Evolutionary conservation across 352 stramenopile species (phyloP).

Genomic region (Globisporangium solare): DNA sequence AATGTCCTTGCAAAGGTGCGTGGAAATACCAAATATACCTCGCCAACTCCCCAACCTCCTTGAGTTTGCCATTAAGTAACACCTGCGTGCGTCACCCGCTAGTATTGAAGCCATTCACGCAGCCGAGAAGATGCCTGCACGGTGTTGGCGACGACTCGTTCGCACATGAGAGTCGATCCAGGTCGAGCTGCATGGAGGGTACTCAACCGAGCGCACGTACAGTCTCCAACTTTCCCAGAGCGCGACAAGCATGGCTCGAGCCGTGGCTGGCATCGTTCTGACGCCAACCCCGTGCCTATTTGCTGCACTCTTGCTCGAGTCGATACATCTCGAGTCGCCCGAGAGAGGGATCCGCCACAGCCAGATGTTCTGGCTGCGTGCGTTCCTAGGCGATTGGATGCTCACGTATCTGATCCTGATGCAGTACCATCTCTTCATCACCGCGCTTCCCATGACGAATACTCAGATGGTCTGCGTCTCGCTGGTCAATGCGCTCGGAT

Average conservation of each 20-base stretch:
- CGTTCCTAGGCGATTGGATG: neutral
- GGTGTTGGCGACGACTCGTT: neutral
- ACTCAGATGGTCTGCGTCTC: neutral
- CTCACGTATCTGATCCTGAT: neutral
- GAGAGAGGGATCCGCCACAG: neutral
- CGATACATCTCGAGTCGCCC: constrained; percentile 3
- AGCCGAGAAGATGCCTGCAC: neutral
- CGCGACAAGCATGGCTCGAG: neutral
- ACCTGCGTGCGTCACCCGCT: too few relatives aligned
- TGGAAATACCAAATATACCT: too few relatives aligned
- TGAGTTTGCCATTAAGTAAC: too few relatives aligned
- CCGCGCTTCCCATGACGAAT: neutral
- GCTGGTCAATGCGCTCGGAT: neutral
- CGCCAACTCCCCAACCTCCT: too few relatives aligned
- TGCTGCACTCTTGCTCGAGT: neutral
- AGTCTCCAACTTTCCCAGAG: neutral
- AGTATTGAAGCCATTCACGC: too few relatives aligned
- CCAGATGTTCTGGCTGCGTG: constrained; percentile 3
- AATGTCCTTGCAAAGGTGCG: too few relatives aligned
- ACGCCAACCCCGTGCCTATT: neutral
- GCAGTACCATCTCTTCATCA: neutral
- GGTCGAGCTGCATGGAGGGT: constrained; percentile 5
- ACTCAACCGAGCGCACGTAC: constrained; percentile 4
- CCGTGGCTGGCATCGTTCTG: neutral
- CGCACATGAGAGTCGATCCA: constrained; percentile 3